A percentile compares a stretch with the other conserved stretches of the same genome.
Conservation (phyloP, 768 basidiomycete species). For the Ramaria sp. region DNA sequence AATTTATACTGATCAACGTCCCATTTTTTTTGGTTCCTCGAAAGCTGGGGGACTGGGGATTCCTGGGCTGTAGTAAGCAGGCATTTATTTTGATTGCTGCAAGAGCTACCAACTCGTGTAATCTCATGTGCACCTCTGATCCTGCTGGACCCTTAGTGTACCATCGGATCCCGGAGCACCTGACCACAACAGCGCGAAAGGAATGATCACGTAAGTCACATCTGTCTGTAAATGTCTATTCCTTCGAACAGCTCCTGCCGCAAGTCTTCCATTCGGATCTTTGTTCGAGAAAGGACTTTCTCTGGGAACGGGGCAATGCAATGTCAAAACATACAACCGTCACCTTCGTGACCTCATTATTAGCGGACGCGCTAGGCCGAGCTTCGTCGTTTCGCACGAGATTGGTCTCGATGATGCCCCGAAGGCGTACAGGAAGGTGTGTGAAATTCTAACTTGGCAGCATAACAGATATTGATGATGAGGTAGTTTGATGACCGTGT, state of each 20-base stretch:
- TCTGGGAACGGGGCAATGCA: constrained; percentile 45
- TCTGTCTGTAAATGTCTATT: neutral
- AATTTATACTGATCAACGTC: constrained; percentile 33
- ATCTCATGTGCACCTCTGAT: neutral
- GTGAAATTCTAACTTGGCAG: neutral
- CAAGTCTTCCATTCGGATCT: constrained; percentile 42
- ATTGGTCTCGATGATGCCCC: constrained; percentile 37
- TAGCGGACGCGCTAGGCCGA: constrained; percentile 40
- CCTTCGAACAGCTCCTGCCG: neutral
- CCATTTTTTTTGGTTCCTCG: constrained; percentile 27
- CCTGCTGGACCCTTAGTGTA: constrained; percentile 18
- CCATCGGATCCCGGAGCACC: constrained; percentile 48
- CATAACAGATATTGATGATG: neutral
- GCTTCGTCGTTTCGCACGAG: constrained; percentile 45
- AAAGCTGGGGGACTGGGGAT: constrained; percentile 45
- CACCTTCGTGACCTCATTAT: constrained; percentile 47
- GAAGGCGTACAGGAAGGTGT: constrained; percentile 35
- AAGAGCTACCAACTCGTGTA: neutral
- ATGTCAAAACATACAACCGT: constrained; percentile 47
- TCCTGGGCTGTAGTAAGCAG: constrained; percentile 34
- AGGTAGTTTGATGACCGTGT: constrained; percentile 35
- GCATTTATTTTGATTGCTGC: too few species aligned
- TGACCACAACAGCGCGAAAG: constrained; percentile 40
- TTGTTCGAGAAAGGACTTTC: constrained; percentile 49
- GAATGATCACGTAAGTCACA: constrained; percentile 10